Conservation (phyloP, 495 filamentous ascomycete genomes). For the Chaetomium fimeti region DNA sequence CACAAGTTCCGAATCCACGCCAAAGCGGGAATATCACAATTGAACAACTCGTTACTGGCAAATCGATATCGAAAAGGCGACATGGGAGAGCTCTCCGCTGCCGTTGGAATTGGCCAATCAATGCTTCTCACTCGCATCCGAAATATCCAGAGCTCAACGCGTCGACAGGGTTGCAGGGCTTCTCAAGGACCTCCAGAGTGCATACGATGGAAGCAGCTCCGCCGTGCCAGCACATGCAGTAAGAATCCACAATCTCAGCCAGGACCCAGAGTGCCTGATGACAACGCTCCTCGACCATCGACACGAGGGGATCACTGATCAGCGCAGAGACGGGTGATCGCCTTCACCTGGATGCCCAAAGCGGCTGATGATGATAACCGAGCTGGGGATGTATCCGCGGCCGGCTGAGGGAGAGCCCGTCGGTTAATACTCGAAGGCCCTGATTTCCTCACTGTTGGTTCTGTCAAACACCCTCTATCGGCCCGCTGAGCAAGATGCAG, state of each 20-base stretch:
- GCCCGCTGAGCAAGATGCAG: not conserved
- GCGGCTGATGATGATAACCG: not conserved
- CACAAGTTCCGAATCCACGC: too few species aligned
- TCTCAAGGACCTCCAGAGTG: slow-evolving; percentile 1
- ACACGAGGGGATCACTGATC: not conserved
- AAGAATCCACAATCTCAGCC: not conserved
- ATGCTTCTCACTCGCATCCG: not conserved
- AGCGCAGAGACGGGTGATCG: not conserved
- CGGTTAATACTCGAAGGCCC: not conserved
- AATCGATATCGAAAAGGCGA: not conserved
- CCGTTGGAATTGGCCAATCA: not conserved
- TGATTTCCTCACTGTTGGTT: slow-evolving; percentile 4
- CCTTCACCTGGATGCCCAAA: not conserved
- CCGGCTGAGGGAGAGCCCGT: not conserved
- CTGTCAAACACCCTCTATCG: slow-evolving; percentile 8
- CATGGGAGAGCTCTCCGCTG: not conserved
- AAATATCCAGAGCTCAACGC: not conserved
- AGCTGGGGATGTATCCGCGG: not conserved
- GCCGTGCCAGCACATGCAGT: not conserved
- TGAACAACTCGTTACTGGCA: not conserved
- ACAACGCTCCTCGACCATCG: not conserved
- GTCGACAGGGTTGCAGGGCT: not conserved
- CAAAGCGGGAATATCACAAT: too few species aligned
- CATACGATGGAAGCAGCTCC: not conserved
- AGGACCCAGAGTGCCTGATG: not conserved